Base-by-base conservation (phyloP, 306 rosid genomes). In the Medicago lupulina region DNA sequence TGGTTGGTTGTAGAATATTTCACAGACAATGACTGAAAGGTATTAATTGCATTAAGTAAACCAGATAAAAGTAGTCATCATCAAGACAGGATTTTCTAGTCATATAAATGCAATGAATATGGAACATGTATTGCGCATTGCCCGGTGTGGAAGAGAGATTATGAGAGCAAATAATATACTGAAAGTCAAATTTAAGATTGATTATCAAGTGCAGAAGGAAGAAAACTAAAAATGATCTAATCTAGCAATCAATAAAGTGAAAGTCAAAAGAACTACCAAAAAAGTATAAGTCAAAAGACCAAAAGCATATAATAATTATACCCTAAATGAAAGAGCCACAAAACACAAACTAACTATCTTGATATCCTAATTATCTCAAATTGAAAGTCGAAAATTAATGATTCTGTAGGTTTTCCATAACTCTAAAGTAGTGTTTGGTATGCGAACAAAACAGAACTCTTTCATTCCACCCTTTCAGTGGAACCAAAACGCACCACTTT, bases 1-100 rank as follows among this genome's bases (percentile, higher is more conserved):
- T 40, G 97, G 99, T 84, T 95, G 99, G 83, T 92, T 95, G 91
- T 95, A 92, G 82, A 90, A 95, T 80, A 92, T 81, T 84, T 95
- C 99, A 34, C 91, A 95, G 67, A 89, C 97, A 83, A 82, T 75
- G 81, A 90, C 99, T 95, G 88, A 75, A 70, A 76, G 43, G 59
- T 28, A 71, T 19, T 62, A 60, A 38, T 67, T n/a, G 7, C 40
- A 68, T 70, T 44, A 74, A 59, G 40, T 38, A n/a, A 8, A 67
- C 39, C 49, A 4, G 49, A 71, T 12, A 50, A 77, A 75, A 67
- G 28, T 21, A 59, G 25, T 23, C 71, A 67, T 51, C 59, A 72
- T 51, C 67, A 54, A 67, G 40, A 46, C 59, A 47, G 67, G 17
- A 39, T 73, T 59, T 73, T 86, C 50, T 41, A 65, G 69, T 75